Evolutionary conservation across 495 filamentous ascomycete species (phyloP), one percentile per base, ranked within the genome.

Genomic region (Terfezia claveryi): DNA sequence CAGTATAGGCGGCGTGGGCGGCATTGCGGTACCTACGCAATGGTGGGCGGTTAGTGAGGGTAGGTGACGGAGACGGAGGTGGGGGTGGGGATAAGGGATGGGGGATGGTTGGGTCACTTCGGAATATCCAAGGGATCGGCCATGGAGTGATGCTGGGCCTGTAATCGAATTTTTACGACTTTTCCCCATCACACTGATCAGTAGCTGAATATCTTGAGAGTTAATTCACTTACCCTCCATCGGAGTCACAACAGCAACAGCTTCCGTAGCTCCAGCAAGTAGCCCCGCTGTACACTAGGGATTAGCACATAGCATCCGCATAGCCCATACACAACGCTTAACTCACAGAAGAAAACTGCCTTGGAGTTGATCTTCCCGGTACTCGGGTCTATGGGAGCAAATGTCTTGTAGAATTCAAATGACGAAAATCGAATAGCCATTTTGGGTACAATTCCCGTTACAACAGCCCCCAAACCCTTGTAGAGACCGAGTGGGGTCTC

Each of bases 341-440:
- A 32, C 75, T 55, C 69, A 83, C 80, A 81, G 9, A 94, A 61
- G 71, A 99, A 99, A 32, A 85, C 94, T 17, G 73, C 76, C 60
- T 81, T 75, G 52, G 85, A 83, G 55, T 75, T 77, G 44, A 96
- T 74, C 36, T 65, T 57, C 14, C 82, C 80, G 8, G 82, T 85
- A 57, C 81, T 67, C 3, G 63, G 63, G 36, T 57, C 52, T 37
- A 54, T 37, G 23, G 53, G 57, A 20, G 63, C 63, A 36, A 66
- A 38, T 17, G 60, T 77, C 75, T 95, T 99, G 68, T 95, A 99
- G 60, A 76, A 78, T 70, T 96, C 92, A 68, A 94, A 99, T 57
- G 84, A 91, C 36, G 92, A 94, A 72, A 99, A 99, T 16, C 91
- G 85, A 63, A 96, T 96, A 54, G 91, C 92, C 91, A 99, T 99